Evolutionary conservation across 352 stramenopile species (phyloP).

Genomic region (Phytophthora pinifolia): DNA sequence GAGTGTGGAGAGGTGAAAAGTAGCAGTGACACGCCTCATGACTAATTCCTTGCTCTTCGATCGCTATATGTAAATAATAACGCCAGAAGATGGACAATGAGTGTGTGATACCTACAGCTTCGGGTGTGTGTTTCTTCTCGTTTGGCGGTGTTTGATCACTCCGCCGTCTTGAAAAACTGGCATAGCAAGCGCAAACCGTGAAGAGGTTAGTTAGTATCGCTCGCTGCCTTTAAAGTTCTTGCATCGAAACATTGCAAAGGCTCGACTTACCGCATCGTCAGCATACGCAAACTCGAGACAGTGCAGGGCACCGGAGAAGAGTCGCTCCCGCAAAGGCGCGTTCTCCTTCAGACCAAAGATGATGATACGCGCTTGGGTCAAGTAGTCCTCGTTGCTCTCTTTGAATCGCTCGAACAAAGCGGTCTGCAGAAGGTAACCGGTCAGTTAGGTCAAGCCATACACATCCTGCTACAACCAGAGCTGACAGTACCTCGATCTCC

Average conservation of each 20-base stretch:
- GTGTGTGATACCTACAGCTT: constrained; percentile 23
- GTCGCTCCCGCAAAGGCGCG: constrained; percentile 54
- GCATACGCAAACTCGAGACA: constrained; percentile 76
- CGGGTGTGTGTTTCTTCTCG: constrained; percentile 2
- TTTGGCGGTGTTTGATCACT: constrained; percentile 15
- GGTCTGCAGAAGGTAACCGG: constrained; percentile 25
- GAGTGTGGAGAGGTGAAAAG: constrained; percentile 5
- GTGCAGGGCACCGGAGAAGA: constrained; percentile 64
- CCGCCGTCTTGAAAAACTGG: constrained; percentile 48
- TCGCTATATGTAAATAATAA: constrained; percentile 10
- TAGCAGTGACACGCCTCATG: constrained; percentile 11
- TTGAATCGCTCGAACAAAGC: constrained; percentile 82
- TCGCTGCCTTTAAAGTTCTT: too few species aligned
- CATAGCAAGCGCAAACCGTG: not conserved
- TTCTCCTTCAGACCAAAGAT: constrained; percentile 82
- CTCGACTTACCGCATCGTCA: constrained; percentile 57
- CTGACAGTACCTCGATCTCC: constrained; percentile 61
- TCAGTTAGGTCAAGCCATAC: too few species aligned
- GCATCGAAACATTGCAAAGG: not conserved
- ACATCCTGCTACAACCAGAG: too few species aligned
- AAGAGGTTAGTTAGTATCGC: too few species aligned
- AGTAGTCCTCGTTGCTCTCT: constrained; percentile 78
- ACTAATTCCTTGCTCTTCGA: constrained; percentile 23
- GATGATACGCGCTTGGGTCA: constrained; percentile 69
- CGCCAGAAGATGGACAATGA: constrained; percentile 22